Conservation (phyloP, 257 asterid genomes). For the Leptodermis oblonga region DNA sequence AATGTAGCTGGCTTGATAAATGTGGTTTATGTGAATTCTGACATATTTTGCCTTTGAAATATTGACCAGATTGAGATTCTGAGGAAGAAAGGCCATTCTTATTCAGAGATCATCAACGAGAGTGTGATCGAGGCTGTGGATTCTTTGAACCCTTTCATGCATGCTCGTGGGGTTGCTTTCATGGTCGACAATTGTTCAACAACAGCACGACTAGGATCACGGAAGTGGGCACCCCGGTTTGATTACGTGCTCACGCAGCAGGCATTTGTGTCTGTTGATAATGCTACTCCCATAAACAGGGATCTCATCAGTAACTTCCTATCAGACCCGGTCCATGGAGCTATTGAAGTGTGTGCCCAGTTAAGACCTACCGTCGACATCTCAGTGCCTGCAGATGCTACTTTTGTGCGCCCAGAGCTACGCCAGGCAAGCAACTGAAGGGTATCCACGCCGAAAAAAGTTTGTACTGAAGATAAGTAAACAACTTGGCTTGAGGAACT, state of each 20-base stretch:
- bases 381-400: constrained; percentile 85
- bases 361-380: constrained; percentile 95
- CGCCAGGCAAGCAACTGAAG: constrained; percentile 46
- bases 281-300: constrained; percentile 49
- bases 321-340: constrained; percentile 78
- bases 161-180: constrained; percentile 94
- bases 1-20: not conserved
- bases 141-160: constrained; percentile 94
- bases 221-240: constrained; percentile 96
- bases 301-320: constrained; percentile 88
- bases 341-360: constrained; percentile 79
- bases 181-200: constrained; percentile 99
- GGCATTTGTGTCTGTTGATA: constrained; percentile 82
- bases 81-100: constrained; percentile 95
- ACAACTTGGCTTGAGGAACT: not conserved
- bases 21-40: not conserved
- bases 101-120: constrained; percentile 89
- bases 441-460: not conserved
- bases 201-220: constrained; percentile 84
- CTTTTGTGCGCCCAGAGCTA: constrained; percentile 89
- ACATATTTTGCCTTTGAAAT: not conserved
- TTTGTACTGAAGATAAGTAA: not conserved
- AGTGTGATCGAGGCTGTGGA: constrained; percentile 91
- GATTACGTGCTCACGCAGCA: constrained; percentile 89
- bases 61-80: constrained; percentile 66